Percentiles rank a stretch among this genome's conserved stretches.
Evolutionary conservation across 345 rosid species (phyloP).

Genomic region (Erysimum cheiranthoides): DNA sequence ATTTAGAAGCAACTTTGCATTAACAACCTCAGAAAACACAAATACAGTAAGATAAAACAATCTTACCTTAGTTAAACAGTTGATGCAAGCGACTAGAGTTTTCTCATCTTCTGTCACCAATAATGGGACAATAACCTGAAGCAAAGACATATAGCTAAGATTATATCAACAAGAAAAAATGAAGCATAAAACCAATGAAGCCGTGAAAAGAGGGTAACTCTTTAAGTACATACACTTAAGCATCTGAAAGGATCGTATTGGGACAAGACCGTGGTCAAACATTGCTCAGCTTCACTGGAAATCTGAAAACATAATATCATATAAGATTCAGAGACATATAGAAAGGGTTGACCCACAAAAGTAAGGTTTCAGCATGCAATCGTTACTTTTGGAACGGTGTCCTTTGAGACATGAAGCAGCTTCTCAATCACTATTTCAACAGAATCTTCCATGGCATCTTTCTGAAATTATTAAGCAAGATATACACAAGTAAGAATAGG

Average conservation of each 20-base stretch:
- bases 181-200: constrained; percentile 11
- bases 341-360: constrained; percentile 10
- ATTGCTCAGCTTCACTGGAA: constrained; percentile 88
- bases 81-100: constrained; percentile 88
- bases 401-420: constrained; percentile 86
- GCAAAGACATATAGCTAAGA: constrained; percentile 25
- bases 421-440: constrained; percentile 90
- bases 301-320: constrained; percentile 55
- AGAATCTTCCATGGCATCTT: constrained; percentile 88
- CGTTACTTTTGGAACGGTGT: constrained; percentile 72
- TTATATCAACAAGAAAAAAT: constrained; percentile 18
- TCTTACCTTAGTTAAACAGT: constrained; percentile 94
- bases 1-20: background rate
- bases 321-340: constrained; percentile 23
- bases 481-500: constrained; percentile 35
- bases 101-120: constrained; percentile 94
- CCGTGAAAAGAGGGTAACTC: constrained; percentile 25
- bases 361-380: constrained; percentile 22
- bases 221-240: constrained; percentile 70
- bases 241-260: constrained; percentile 97
- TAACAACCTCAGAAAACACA: background rate
- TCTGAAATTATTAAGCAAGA: constrained; percentile 56
- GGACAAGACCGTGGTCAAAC: constrained; percentile 75
- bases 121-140: constrained; percentile 86
- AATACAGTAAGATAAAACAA: background rate